A percentile compares a stretch with the other conserved stretches of the same genome.
Conservation (phyloP, 169 alveolate species). For the Plasmodium blacklocki region DNA sequence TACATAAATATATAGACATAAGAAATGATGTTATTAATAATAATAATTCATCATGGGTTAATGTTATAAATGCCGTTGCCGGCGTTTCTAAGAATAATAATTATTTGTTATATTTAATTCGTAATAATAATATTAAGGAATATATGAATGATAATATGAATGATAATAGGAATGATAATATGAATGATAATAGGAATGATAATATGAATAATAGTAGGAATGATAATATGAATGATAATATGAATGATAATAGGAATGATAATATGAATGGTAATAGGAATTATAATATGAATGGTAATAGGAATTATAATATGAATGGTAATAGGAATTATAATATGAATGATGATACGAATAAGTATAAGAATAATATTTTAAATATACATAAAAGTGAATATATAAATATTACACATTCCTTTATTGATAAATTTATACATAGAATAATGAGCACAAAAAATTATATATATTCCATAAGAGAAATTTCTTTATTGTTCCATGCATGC, state of each 20-base stretch:
- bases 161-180: too few relatives aligned
- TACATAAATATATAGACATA: slow-evolving; percentile 23
- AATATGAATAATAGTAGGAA: too few relatives aligned
- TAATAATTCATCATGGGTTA: slow-evolving; percentile 61
- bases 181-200: too few relatives aligned
- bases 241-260: not conserved
- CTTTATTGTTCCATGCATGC: slow-evolving; percentile 53
- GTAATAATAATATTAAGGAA: slow-evolving; percentile 1
- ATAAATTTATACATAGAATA: slow-evolving; percentile 32
- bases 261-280: too few relatives aligned
- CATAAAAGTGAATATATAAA: not conserved
- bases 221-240: too few relatives aligned
- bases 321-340: too few relatives aligned
- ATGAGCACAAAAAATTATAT: not conserved
- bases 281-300: too few relatives aligned
- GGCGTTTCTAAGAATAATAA: slow-evolving; percentile 38
- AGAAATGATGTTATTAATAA: slow-evolving; percentile 26
- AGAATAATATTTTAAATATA: too few relatives aligned
- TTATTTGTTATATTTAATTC: slow-evolving; percentile 16
- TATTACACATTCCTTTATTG: slow-evolving; percentile 1
- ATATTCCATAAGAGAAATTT: slow-evolving; percentile 64
- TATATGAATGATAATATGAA: not conserved
- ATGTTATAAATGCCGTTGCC: slow-evolving; percentile 29
- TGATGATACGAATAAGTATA: too few relatives aligned
- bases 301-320: too few relatives aligned